These are phyloP conservation scores for Adansonia rubrostipa DNA, from an alignment of 441 rosid genomes.

Conservation along the genomic window DNA sequence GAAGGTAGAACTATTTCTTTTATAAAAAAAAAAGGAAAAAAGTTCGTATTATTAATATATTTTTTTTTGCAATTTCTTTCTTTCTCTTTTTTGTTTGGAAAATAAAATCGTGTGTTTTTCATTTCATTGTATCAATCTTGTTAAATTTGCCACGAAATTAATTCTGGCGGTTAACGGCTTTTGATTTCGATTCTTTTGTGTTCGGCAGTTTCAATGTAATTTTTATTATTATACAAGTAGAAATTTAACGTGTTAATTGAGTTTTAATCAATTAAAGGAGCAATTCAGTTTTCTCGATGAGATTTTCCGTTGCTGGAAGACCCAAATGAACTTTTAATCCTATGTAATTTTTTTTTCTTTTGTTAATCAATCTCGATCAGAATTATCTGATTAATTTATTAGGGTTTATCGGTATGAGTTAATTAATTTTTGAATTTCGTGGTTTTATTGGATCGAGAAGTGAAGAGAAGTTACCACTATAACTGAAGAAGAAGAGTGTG, in stretches of 20 bases:
- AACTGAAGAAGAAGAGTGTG: conserved; percentile 18
- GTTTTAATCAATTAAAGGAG: conserved; percentile 15
- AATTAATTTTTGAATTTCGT: conserved; percentile 13
- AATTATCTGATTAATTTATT: conserved; percentile 16
- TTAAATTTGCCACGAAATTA: conserved; percentile 5
- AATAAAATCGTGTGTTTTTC: conserved; percentile 16
- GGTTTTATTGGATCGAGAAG: conserved; percentile 21
- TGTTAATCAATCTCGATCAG: neutral
- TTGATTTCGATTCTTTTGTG: neutral
- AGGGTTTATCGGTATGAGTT: conserved; percentile 17
- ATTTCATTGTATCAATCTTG: neutral
- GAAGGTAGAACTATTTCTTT: conserved; percentile 28
- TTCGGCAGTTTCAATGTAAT: conserved; percentile 5
- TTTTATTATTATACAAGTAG: conserved; percentile 13
- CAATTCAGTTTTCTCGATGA: conserved; percentile 15
- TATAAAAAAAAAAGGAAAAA: neutral
- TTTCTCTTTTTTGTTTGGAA: neutral
- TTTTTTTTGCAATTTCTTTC: neutral
- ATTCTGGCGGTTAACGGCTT: conserved; percentile 11
- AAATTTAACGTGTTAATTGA: neutral
- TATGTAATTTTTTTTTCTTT: neutral
- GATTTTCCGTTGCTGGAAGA: neutral
- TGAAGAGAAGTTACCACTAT: conserved; percentile 3
- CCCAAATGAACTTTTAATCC: neutral
- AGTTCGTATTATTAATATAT: neutral